Base-by-base conservation (phyloP, 495 filamentous ascomycete species). In the Sphaerosporella brunnea region DNA sequence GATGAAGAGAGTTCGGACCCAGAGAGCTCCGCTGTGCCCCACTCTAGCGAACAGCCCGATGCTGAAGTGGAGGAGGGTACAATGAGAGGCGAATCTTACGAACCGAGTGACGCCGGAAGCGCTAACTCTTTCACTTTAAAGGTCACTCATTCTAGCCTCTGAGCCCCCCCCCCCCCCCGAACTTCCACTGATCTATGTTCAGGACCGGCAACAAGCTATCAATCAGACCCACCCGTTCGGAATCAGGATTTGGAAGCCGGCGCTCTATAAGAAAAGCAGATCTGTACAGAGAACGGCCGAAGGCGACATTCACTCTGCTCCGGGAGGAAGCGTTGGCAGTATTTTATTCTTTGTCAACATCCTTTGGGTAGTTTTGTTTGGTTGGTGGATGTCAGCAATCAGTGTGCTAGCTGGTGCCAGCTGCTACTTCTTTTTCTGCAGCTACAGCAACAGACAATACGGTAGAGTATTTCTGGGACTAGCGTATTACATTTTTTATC, bases 161-260 rank as follows among this genome's bases (percentile, higher is more conserved):
- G 36, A 25, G 23, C 7, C 28, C 7, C 5, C 28, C 13, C 13
- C 13, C 28, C 28, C 28, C 7, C 7, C 28, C 7, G 28, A 82
- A 78, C 30, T 32, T 32, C 28, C 13, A 13, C 5, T 13, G 5
- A 5, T 13, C 28, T 5, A 13, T 5, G 7, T 67, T 82, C 47
- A 93, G 66, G 90, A 96, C 60, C 79, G 88, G 30, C 90, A 99
- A 65, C 79, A 93, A 63, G 90, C 90, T 42, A 99, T 99, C 65
- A 99, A 99, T 65, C 79, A 93, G 63, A 99, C 90, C 0, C 90
- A 99, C 68, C 90, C 90, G 0, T 99, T 99, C 54, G 90, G 90
- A 63, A 96, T 99, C 59, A 79, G 90, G 51, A 81, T 99, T 25
- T 99, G 90, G 90, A 99, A 99, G 63, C 90, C 90, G 16, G 90